Conservation (phyloP, 2,329 filamentous ascomycete genomes). For the Basipetospora chlamydospora region DNA sequence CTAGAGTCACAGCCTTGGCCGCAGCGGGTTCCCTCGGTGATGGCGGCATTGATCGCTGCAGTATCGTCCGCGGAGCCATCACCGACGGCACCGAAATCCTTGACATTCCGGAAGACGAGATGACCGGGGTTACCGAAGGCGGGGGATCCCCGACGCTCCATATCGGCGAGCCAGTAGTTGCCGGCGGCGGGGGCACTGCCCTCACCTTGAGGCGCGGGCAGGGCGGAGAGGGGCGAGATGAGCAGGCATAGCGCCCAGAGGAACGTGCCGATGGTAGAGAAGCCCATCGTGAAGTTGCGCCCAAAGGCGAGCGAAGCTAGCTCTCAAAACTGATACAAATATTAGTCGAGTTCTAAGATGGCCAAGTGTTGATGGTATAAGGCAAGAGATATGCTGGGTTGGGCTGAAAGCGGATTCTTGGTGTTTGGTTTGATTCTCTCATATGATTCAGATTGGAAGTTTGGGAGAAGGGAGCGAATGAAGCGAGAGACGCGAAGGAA, state of each 20-base stretch:
- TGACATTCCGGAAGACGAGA: slow-evolving; percentile 64
- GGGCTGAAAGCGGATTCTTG: too few species aligned
- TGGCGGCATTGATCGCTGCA: slow-evolving; percentile 71
- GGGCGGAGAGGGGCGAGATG: slow-evolving; percentile 18
- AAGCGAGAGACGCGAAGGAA: too few species aligned
- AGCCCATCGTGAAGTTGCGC: slow-evolving; percentile 28
- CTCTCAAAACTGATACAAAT: too few species aligned
- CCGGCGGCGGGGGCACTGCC: slow-evolving; percentile 9
- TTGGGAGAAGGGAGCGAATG: too few species aligned
- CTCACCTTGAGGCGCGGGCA: slow-evolving; percentile 15
- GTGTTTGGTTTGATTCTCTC: too few species aligned
- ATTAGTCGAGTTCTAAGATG: too few species aligned
- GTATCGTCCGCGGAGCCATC: slow-evolving; percentile 67
- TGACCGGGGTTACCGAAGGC: slow-evolving; percentile 48
- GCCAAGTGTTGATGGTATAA: too few species aligned
- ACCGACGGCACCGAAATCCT: slow-evolving; percentile 59
- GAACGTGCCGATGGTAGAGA: slow-evolving; percentile 25
- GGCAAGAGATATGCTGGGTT: too few species aligned
- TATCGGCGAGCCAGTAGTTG: slow-evolving; percentile 56
- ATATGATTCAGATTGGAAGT: too few species aligned
- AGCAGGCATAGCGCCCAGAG: slow-evolving; percentile 29
- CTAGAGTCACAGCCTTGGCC: slow-evolving; percentile 68
- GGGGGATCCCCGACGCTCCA: slow-evolving; percentile 53
- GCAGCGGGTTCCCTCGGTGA: slow-evolving; percentile 66
- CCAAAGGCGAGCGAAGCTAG: too few species aligned